Conservation (phyloP, 2,329 filamentous ascomycete species). For the Monosporascus sp. region DNA sequence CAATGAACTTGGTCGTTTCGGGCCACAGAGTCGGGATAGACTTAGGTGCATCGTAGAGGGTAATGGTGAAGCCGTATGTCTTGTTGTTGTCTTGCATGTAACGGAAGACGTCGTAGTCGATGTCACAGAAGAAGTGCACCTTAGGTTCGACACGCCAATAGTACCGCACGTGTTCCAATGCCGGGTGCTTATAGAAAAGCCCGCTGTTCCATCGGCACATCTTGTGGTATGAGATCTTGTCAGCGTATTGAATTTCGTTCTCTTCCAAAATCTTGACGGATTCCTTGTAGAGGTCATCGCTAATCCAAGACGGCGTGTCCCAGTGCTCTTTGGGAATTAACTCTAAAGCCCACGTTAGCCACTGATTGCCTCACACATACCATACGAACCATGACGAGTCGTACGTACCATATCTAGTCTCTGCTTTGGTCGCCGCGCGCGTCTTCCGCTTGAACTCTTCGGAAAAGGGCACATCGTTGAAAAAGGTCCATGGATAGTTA, state of each 20-base stretch:
- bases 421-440: constrained; percentile 76
- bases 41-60: constrained; percentile 85
- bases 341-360: constrained; percentile 49
- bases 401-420: constrained; percentile 70
- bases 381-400: background rate
- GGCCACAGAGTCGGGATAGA: constrained; percentile 89
- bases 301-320: constrained; percentile 89
- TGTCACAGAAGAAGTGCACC: constrained; percentile 97
- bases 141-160: constrained; percentile 99
- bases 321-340: constrained; percentile 92
- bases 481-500: constrained; percentile 99
- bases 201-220: constrained; percentile 99
- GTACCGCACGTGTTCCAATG: constrained; percentile 74
- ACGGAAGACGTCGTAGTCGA: constrained; percentile 97
- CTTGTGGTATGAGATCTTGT: constrained; percentile 87
- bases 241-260: constrained; percentile 84
- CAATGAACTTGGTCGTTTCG: constrained; percentile 87
- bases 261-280: constrained; percentile 79
- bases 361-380: background rate
- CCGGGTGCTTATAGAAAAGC: constrained; percentile 94
- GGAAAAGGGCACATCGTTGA: constrained; percentile 92
- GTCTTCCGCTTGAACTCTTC: constrained; percentile 89
- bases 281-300: constrained; percentile 76
- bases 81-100: constrained; percentile 99
- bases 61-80: constrained; percentile 98